Percentiles rank a stretch among this genome's conserved stretches.
These are phyloP conservation scores for Tolypocladium capitatum DNA, from an alignment of 2,329 filamentous ascomycete species.

Conservation along the genomic window DNA sequence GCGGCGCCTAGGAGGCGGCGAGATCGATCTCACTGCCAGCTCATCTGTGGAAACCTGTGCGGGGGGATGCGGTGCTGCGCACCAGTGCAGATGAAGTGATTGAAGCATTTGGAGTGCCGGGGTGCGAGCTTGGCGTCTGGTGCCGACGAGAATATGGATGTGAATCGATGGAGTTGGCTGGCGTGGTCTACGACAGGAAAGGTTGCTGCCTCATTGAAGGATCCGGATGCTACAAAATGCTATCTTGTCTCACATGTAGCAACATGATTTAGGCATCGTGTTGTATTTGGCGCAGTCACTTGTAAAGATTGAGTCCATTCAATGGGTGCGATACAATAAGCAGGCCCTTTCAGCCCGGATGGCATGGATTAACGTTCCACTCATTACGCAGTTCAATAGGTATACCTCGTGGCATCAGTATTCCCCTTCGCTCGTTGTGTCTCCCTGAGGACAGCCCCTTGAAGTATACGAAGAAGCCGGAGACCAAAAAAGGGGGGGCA, in stretches of 20 bases:
- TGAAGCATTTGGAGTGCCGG: background rate
- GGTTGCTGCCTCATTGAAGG: background rate
- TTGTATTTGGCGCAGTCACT: background rate
- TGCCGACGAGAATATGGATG: background rate
- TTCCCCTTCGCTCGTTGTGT: slow-evolving; percentile 21
- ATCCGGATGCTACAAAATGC: background rate
- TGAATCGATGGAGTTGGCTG: background rate
- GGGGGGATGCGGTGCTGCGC: slow-evolving; percentile 38
- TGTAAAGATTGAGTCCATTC: background rate
- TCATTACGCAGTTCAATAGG: no score
- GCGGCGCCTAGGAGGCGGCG: slow-evolving; percentile 10
- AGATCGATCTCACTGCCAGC: slow-evolving; percentile 28
- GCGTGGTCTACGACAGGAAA: background rate
- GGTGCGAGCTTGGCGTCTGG: background rate
- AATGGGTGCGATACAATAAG: no score
- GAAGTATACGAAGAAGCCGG: slow-evolving; percentile 13
- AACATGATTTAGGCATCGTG: background rate
- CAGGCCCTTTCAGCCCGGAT: no score
- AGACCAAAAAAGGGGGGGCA: slow-evolving; percentile 18
- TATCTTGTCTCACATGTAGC: background rate
- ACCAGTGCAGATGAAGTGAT: background rate
- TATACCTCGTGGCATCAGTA: no score
- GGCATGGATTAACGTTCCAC: no score
- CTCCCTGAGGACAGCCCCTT: slow-evolving; percentile 20
- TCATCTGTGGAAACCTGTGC: slow-evolving; percentile 37